Evolutionary conservation across 2,329 filamentous ascomycete species (phyloP).

Genomic region (Zymoseptoria passerinii): DNA sequence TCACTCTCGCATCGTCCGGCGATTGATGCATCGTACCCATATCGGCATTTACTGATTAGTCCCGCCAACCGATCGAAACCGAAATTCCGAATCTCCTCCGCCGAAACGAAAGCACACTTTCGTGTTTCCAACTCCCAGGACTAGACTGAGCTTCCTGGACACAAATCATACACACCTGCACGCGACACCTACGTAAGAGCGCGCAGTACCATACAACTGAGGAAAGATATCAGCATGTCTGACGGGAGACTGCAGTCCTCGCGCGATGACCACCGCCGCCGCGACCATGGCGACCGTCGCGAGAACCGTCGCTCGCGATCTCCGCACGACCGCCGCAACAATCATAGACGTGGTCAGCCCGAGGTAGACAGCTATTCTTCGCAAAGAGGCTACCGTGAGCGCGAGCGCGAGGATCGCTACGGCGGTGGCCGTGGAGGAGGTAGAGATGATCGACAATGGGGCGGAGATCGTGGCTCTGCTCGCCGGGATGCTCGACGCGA

Average conservation of each 20-base stretch:
- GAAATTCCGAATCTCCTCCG: not conserved
- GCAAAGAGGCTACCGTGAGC: constrained; percentile 83
- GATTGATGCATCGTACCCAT: not conserved
- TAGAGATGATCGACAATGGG: constrained; percentile 51
- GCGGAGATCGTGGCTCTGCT: constrained; percentile 63
- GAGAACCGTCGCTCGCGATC: constrained; percentile 69
- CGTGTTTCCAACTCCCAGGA: not conserved
- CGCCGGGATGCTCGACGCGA: constrained; percentile 51
- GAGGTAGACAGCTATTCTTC: constrained; percentile 84
- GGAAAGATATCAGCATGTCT: constrained; percentile 26
- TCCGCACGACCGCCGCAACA: constrained; percentile 52
- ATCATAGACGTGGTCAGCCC: constrained; percentile 29
- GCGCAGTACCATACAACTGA: constrained; percentile 14
- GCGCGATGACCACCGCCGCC: constrained; percentile 36
- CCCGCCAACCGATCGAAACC: not conserved
- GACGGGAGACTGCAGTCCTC: constrained; percentile 35
- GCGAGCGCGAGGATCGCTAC: constrained; percentile 90
- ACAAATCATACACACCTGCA: not conserved
- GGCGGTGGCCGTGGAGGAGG: constrained; percentile 42
- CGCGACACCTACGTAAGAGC: constrained; percentile 22
- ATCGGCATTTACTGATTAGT: not conserved
- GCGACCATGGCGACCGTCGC: constrained; percentile 48
- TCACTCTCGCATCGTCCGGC: not conserved
- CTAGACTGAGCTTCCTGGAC: not conserved
- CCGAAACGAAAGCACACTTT: not conserved